Evolutionary conservation across 495 filamentous ascomycete genomes (phyloP).

Genomic region (Neurospora cerealis): DNA sequence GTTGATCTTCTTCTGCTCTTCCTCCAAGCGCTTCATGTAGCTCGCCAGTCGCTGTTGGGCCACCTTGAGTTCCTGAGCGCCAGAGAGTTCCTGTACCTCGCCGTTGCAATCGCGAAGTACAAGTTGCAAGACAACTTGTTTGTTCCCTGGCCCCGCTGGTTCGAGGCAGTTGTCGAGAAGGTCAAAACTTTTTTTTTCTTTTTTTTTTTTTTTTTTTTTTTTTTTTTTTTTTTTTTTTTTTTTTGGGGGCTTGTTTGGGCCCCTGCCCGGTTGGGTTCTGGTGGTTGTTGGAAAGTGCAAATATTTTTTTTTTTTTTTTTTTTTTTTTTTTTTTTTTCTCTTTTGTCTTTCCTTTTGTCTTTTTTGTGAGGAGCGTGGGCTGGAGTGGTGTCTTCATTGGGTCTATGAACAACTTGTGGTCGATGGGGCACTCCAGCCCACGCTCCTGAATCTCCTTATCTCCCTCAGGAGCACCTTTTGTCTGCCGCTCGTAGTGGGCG

Average conservation of each 20-base stretch:
- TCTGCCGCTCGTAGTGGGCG: too few relatives aligned
- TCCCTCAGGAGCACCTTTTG: conserved; percentile 51
- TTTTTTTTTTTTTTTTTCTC: too few relatives aligned
- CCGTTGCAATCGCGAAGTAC: background rate
- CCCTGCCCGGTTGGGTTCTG: too few relatives aligned
- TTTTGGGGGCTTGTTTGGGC: too few relatives aligned
- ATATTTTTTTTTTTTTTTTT: too few relatives aligned
- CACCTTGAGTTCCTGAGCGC: conserved; percentile 10
- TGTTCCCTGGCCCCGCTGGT: background rate
- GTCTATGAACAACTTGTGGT: conserved; percentile 92
- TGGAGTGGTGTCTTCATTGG: conserved; percentile 78
- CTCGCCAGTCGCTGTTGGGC: conserved; percentile 8
- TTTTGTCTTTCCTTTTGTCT: too few relatives aligned
- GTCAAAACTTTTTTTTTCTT: background rate
- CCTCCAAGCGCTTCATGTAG: conserved; percentile 31
- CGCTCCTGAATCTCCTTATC: conserved; percentile 72
- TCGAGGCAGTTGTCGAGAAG: background rate
- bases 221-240: background rate
- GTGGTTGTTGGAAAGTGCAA: too few relatives aligned
- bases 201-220: too few relatives aligned
- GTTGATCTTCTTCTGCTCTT: conserved; percentile 55
- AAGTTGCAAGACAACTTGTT: background rate
- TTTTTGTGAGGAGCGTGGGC: background rate
- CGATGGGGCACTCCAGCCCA: conserved; percentile 85
- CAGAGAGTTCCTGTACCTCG: background rate